These are phyloP conservation scores for Aspergillus haitiensis DNA, from an alignment of 495 filamentous ascomycete genomes.

Conservation along the genomic window DNA sequence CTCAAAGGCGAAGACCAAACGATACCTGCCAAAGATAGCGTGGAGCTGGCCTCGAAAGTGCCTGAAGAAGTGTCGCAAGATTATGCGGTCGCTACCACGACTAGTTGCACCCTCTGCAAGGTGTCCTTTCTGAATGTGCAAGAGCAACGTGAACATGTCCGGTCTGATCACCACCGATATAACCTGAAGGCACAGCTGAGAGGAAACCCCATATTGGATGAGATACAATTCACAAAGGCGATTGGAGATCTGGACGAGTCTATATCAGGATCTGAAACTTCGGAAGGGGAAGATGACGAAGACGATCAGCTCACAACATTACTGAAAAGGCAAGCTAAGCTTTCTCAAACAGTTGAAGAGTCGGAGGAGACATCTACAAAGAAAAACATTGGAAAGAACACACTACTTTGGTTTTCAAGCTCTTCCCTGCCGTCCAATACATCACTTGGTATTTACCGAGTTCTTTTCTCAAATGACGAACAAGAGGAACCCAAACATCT, in stretches of 20 bases:
- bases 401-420: slow-evolving; percentile 83
- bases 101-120: slow-evolving; percentile 79
- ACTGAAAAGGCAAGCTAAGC: slow-evolving; percentile 78
- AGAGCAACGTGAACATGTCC: slow-evolving; percentile 82
- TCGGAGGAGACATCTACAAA: slow-evolving; percentile 51
- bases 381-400: slow-evolving; percentile 63
- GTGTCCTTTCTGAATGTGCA: slow-evolving; percentile 66
- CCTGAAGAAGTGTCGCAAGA: slow-evolving; percentile 39
- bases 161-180: slow-evolving; percentile 91
- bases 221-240: slow-evolving; percentile 79
- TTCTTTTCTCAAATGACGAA: slow-evolving; percentile 73
- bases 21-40: slow-evolving; percentile 27
- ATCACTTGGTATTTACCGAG: slow-evolving; percentile 81
- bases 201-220: slow-evolving; percentile 65
- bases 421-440: slow-evolving; percentile 71
- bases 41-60: slow-evolving; percentile 23
- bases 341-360: slow-evolving; percentile 56
- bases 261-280: slow-evolving; percentile 76
- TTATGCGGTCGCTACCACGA: slow-evolving; percentile 57
- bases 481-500: slow-evolving; percentile 61
- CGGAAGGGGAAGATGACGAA: slow-evolving; percentile 56
- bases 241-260: slow-evolving; percentile 84
- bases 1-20: slow-evolving; percentile 51
- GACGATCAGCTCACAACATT: slow-evolving; percentile 65
- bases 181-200: slow-evolving; percentile 88